A percentile compares a stretch with the other conserved stretches of the same genome.
These are phyloP conservation scores for Orbilia oligospora DNA, from an alignment of 2,329 filamentous ascomycete species.

Conservation along the genomic window DNA sequence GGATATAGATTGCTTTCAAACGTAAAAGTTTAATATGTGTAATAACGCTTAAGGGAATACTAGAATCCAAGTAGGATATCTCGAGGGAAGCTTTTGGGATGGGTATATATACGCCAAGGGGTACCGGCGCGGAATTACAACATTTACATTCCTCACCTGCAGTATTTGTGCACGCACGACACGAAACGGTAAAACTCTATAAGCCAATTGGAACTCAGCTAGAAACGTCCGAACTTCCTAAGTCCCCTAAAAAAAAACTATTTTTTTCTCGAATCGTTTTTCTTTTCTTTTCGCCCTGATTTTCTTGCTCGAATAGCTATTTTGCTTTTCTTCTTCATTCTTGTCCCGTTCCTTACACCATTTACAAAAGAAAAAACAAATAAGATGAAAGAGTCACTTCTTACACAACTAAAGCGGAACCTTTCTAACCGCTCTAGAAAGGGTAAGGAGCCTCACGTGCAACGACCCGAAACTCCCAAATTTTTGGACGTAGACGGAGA, in stretches of 20 bases:
- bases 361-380: not conserved
- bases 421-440: conserved; percentile 22
- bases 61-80: not conserved
- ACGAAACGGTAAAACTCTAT: not conserved
- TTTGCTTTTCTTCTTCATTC: not conserved
- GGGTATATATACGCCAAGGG: conserved; percentile 20
- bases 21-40: not conserved
- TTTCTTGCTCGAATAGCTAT: not conserved
- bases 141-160: conserved; percentile 22
- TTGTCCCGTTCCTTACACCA: not conserved
- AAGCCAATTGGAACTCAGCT: not conserved
- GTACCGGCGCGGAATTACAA: conserved; percentile 7
- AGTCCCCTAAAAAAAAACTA: not conserved
- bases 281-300: not conserved
- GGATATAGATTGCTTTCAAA: not conserved
- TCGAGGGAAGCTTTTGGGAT: not conserved
- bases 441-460: conserved; percentile 3
- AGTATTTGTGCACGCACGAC: not conserved
- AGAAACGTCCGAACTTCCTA: not conserved
- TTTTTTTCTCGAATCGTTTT: not conserved
- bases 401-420: conserved; percentile 19
- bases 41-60: not conserved
- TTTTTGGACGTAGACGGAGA: conserved; percentile 15
- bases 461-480: conserved; percentile 7
- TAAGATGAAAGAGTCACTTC: conserved; percentile 24